A percentile compares a stretch with the other conserved stretches of the same genome.
Evolutionary conservation across 805 yeast genomes (phyloP).

Genomic region (Lipomyces sp.): DNA sequence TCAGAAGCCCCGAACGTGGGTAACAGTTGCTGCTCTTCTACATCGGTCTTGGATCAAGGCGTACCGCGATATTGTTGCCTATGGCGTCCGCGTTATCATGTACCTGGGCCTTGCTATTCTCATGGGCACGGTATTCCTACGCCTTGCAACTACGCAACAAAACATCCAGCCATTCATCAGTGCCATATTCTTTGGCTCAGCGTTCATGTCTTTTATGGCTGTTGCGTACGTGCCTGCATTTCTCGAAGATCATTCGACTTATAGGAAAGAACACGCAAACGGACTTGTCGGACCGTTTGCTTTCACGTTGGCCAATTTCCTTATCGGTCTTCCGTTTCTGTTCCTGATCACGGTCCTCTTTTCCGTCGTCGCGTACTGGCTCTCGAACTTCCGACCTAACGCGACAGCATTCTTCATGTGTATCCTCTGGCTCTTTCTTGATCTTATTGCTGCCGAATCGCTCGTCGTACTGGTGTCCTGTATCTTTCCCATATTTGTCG

Average conservation of each 20-base stretch:
- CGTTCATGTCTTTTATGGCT: too few relatives aligned
- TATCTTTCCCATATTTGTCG: slow-evolving; percentile 41
- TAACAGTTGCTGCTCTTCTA: too few relatives aligned
- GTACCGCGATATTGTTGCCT: slow-evolving; percentile 40
- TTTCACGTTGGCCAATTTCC: slow-evolving; percentile 40
- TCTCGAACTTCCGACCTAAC: slow-evolving; percentile 37
- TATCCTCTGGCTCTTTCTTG: slow-evolving; percentile 42
- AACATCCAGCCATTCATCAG: slow-evolving; percentile 38
- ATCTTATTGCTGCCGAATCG: slow-evolving; percentile 44
- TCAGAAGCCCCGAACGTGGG: too few relatives aligned
- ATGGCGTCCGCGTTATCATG: slow-evolving; percentile 42
- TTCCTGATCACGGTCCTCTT: slow-evolving; percentile 39
- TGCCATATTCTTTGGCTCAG: slow-evolving; percentile 44
- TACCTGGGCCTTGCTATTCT: slow-evolving; percentile 43
- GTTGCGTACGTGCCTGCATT: too few relatives aligned
- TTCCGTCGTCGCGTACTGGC: slow-evolving; percentile 40
- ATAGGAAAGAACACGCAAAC: slow-evolving; percentile 47
- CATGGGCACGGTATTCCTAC: slow-evolving; percentile 44
- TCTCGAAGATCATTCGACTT: too few relatives aligned
- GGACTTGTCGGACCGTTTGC: slow-evolving; percentile 43
- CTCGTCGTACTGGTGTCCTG: slow-evolving; percentile 41
- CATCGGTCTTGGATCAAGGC: slow-evolving; percentile 39
- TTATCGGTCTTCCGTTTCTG: slow-evolving; percentile 42
- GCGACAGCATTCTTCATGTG: slow-evolving; percentile 40
- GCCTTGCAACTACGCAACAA: slow-evolving; percentile 33